phyloP scores from a whole-genome alignment of 352 stramenopile species.

The Phytophthora citricola region DNA sequence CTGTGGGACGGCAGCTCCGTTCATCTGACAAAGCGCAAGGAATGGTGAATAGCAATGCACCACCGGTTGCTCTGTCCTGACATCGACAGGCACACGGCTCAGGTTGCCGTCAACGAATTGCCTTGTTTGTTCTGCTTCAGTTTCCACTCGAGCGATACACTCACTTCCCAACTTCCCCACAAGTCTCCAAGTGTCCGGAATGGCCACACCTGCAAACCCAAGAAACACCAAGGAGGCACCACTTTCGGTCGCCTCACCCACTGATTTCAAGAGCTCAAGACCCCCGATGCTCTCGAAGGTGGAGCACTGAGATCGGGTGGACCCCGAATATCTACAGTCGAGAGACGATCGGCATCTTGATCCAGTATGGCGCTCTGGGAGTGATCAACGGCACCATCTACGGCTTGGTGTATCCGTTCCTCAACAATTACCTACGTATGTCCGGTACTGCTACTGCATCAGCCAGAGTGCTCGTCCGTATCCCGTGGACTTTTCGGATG shows the following conservation, averaged over 20 bases:
- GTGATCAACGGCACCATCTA: constrained; percentile 59
- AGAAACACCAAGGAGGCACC: constrained; percentile 14
- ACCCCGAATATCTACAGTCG: constrained; percentile 45
- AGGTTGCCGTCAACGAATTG: constrained; percentile 6
- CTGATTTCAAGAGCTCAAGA: constrained; percentile 43
- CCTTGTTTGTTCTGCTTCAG: not conserved
- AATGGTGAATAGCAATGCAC: constrained; percentile 43
- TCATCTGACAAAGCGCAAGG: constrained; percentile 30
- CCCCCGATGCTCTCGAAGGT: constrained; percentile 38
- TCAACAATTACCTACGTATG: constrained; percentile 50
- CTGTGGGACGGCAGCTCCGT: constrained; percentile 26
- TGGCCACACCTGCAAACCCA: constrained; percentile 9
- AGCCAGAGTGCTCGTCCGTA: constrained; percentile 45
- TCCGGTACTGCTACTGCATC: constrained; percentile 43
- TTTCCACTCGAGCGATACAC: constrained; percentile 2
- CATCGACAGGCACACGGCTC: constrained; percentile 10
- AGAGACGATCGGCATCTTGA: constrained; percentile 46
- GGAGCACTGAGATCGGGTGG: constrained; percentile 46
- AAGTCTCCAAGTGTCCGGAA: constrained; percentile 19
- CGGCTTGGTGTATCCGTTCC: constrained; percentile 48
- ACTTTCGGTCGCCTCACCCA: constrained; percentile 20
- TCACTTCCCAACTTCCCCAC: constrained; percentile 29
- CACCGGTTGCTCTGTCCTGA: constrained; percentile 19
- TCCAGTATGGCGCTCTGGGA: constrained; percentile 52
- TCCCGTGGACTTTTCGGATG: constrained; percentile 76